Percentiles rank a stretch among this genome's conserved stretches.
Conservation (phyloP, 2,329 filamentous ascomycete genomes). For the Stagonosporopsis rhizophila region DNA sequence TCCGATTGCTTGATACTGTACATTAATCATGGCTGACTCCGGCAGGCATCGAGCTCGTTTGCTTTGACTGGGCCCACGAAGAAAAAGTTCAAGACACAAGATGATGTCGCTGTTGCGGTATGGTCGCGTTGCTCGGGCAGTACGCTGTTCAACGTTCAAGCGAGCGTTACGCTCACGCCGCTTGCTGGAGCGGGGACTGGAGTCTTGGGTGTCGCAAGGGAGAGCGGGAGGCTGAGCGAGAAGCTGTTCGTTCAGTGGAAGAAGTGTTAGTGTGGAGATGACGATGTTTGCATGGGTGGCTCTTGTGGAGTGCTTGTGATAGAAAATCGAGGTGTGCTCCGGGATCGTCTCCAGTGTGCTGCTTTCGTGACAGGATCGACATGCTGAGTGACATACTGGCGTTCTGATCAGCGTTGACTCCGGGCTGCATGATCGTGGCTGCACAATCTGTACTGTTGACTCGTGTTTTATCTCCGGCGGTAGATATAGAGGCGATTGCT, state of each 20-base stretch:
- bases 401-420: neutral
- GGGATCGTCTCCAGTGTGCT: neutral
- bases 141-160: constrained; percentile 41
- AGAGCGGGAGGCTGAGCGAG: constrained; percentile 36
- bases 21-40: neutral
- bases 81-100: constrained; percentile 55
- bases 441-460: neutral
- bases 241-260: constrained; percentile 44
- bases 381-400: neutral
- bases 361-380: neutral
- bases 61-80: constrained; percentile 48
- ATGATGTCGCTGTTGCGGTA: constrained; percentile 40
- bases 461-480: neutral
- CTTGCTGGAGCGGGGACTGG: constrained; percentile 29
- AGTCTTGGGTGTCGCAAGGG: constrained; percentile 34
- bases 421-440: neutral
- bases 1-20: neutral
- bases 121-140: constrained; percentile 43
- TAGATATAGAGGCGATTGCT: neutral
- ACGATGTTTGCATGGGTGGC: neutral
- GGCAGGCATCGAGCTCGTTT: constrained; percentile 14
- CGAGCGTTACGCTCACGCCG: constrained; percentile 41
- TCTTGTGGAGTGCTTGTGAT: neutral
- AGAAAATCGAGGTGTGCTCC: neutral
- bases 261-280: constrained; percentile 34